phyloP scores from a whole-genome alignment of 371 early-diverging fungal species.

The Mortierella sp. region DNA sequence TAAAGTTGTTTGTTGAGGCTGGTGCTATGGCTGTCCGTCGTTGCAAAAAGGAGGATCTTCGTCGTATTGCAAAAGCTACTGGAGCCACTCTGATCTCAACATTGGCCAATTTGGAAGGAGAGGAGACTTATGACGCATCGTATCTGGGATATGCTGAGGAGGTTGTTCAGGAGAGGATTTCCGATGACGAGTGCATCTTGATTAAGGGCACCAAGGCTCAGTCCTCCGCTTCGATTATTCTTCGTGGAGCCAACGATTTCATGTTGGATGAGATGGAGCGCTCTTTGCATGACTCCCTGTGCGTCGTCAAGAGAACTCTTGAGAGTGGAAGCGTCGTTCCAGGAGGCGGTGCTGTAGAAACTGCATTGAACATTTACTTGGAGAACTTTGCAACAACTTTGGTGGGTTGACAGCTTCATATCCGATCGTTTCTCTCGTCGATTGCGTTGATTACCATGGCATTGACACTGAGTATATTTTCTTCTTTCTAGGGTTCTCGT shows the following conservation, averaged over 20 bases:
- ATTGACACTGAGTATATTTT: background rate
- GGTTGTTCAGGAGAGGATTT: conserved; percentile 96
- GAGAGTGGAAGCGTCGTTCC: conserved; percentile 99
- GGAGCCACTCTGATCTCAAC: conserved; percentile 96
- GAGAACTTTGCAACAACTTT: conserved; percentile 97
- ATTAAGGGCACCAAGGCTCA: conserved; percentile 96
- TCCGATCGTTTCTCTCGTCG: background rate
- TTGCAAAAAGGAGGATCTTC: conserved; percentile 97
- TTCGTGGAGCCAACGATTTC: conserved; percentile 99
- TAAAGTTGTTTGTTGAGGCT: conserved; percentile 98
- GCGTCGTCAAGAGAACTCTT: conserved; percentile 98
- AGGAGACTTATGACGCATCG: conserved; percentile 94
- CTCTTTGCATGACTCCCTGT: conserved; percentile 97
- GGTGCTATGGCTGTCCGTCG: conserved; percentile 96
- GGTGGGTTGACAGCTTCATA: conserved; percentile 54
- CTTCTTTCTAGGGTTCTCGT: conserved; percentile 68
- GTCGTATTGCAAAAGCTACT: conserved; percentile 97
- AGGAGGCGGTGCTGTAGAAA: conserved; percentile 99
- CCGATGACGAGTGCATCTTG: conserved; percentile 98
- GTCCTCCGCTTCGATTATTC: conserved; percentile 92
- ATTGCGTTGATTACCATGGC: conserved; percentile 1
- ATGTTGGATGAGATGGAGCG: conserved; percentile 99
- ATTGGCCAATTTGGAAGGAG: conserved; percentile 98
- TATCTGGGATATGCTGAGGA: conserved; percentile 96
- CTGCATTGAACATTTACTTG: conserved; percentile 97